Evolutionary conservation across 1,284 basidiomycete genomes (phyloP).

Genomic region (Mycena sp.): DNA sequence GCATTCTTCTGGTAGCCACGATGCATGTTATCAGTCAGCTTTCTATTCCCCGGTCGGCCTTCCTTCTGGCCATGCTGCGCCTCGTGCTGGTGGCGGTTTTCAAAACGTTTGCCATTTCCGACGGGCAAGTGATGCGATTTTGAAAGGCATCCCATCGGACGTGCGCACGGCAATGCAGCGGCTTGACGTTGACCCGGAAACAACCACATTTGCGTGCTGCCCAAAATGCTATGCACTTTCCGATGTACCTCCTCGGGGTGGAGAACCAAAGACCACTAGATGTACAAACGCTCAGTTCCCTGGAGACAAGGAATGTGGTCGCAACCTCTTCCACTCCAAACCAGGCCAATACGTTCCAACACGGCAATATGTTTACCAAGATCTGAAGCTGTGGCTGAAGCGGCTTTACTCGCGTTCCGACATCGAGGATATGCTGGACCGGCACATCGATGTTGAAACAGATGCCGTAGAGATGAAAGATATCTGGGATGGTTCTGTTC

Average conservation of each 20-base stretch:
- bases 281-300: neutral
- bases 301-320: neutral
- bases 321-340: neutral
- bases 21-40: neutral
- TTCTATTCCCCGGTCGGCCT: conserved; percentile 4
- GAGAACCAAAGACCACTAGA: neutral
- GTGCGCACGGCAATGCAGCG: neutral
- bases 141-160: conserved; percentile 1
- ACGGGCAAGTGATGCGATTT: neutral
- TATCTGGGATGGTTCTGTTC: conserved; percentile 39
- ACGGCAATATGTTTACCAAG: conserved; percentile 22
- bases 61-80: neutral
- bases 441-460: neutral
- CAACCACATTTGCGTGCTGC: conserved; percentile 4
- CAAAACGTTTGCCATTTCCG: conserved; percentile 1
- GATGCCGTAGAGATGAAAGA: conserved; percentile 22
- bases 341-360: neutral
- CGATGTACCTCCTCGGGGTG: neutral
- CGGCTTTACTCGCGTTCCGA: conserved; percentile 21
- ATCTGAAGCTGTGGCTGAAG: conserved; percentile 18
- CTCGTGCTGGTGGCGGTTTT: neutral
- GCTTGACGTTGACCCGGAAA: conserved; percentile 6
- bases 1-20: neutral
- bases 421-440: conserved; percentile 13
- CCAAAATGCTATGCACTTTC: conserved; percentile 6